A percentile compares a stretch with the other conserved stretches of the same genome.
These are phyloP conservation scores for Didymella sp. DNA, from an alignment of 2,329 filamentous ascomycete genomes.

Conservation along the genomic window DNA sequence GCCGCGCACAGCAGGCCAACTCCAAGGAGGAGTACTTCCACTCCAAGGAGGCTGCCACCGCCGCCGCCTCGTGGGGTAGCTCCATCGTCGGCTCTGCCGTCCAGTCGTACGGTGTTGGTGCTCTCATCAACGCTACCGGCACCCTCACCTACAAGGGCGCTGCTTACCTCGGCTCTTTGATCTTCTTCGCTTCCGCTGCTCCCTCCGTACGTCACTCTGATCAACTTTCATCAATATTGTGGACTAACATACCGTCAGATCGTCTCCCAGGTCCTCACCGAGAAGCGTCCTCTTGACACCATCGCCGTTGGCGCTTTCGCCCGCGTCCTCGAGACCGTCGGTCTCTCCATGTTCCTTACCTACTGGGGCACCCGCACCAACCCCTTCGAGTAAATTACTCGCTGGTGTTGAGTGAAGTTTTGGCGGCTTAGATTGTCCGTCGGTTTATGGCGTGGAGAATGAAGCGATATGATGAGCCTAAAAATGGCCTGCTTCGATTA, in stretches of 20 bases:
- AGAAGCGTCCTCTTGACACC: conserved; percentile 91
- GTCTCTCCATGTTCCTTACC: conserved; percentile 88
- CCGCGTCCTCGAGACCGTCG: conserved; percentile 91
- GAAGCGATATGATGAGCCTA: conserved; percentile 33
- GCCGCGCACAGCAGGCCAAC: conserved; percentile 88
- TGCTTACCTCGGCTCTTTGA: conserved; percentile 86
- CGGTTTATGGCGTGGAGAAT: conserved; percentile 29
- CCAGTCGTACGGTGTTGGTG: conserved; percentile 88
- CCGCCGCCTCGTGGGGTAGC: conserved; percentile 87
- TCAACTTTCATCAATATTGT: neutral
- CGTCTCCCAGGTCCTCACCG: conserved; percentile 82
- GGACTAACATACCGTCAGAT: conserved; percentile 64
- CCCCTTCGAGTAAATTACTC: conserved; percentile 75
- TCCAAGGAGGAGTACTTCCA: conserved; percentile 95
- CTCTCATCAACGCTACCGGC: conserved; percentile 86
- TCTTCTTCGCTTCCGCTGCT: conserved; percentile 90
- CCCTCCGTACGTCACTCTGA: conserved; percentile 72
- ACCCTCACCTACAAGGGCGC: conserved; percentile 97
- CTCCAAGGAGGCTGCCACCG: conserved; percentile 88
- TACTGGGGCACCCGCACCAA: conserved; percentile 98
- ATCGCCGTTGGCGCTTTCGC: conserved; percentile 84
- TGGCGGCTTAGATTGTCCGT: conserved; percentile 38
- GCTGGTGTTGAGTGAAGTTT: conserved; percentile 29
- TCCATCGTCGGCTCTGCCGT: conserved; percentile 87
- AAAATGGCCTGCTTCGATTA: conserved; percentile 27